These are phyloP conservation scores for Eremochloa ophiuroides DNA, from an alignment of 176 grass and related monocot species.

Conservation along the genomic window DNA sequence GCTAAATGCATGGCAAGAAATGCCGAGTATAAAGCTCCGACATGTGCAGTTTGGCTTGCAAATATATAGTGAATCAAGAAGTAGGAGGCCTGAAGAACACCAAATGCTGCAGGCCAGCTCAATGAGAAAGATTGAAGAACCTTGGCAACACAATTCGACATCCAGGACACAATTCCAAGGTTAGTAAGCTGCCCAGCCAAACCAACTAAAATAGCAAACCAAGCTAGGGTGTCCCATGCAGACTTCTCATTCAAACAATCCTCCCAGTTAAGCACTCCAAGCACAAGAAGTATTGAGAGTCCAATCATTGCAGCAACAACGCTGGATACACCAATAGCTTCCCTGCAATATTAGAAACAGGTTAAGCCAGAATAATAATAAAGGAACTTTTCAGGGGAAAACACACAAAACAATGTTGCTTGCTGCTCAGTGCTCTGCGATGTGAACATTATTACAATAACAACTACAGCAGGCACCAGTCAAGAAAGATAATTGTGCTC, in stretches of 20 bases:
- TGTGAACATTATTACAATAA: not conserved
- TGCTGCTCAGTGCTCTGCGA: not conserved
- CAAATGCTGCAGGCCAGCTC: conserved; percentile 90
- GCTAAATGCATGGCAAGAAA: conserved; percentile 98
- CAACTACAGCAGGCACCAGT: not conserved
- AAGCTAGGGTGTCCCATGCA: conserved; percentile 94
- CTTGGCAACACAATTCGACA: conserved; percentile 88
- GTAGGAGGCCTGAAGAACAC: conserved; percentile 91
- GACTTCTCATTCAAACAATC: conserved; percentile 95
- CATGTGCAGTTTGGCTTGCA: conserved; percentile 96
- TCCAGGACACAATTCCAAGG: conserved; percentile 78
- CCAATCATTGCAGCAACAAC: conserved; percentile 94
- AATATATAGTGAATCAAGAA: conserved; percentile 94
- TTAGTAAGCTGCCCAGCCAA: conserved; percentile 89
- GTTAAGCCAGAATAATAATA: not conserved
- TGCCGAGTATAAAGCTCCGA: conserved; percentile 82
- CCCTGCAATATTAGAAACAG: conserved; percentile 33
- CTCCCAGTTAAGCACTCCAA: conserved; percentile 91
- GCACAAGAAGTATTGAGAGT: conserved; percentile 78
- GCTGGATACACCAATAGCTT: conserved; percentile 68
- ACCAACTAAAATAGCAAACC: conserved; percentile 99
- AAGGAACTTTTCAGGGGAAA: not conserved
- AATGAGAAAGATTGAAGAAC: conserved; percentile 78
- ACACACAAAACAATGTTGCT: conserved; percentile 19
- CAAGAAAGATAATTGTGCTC: not conserved